Percentiles rank a stretch among this genome's conserved stretches.
Conservation (phyloP, 495 filamentous ascomycete species). For the Xylaria castorea region DNA sequence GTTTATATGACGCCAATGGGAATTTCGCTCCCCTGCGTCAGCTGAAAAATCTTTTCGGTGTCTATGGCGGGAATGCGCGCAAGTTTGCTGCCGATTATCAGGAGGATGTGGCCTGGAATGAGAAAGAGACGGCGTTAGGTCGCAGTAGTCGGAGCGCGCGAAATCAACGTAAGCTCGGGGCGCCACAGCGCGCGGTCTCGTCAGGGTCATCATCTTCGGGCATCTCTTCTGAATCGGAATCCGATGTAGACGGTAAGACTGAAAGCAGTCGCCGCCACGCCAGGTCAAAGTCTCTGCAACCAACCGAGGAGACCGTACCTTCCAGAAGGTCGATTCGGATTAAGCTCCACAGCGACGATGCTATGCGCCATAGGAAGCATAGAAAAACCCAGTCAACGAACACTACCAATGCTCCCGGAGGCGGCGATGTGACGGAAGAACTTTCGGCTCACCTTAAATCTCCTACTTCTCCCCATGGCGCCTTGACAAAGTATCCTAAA, state of each 20-base stretch:
- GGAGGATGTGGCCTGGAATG: slow-evolving; percentile 41
- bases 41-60: slow-evolving; percentile 63
- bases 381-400: slow-evolving; percentile 55
- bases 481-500: slow-evolving; percentile 87
- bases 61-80: slow-evolving; percentile 44
- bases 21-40: slow-evolving; percentile 74
- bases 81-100: slow-evolving; percentile 49
- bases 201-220: slow-evolving; percentile 66
- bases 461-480: slow-evolving; percentile 81
- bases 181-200: slow-evolving; percentile 52
- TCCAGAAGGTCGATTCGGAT: slow-evolving; percentile 85
- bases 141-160: slow-evolving; percentile 24
- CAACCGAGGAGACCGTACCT: slow-evolving; percentile 66
- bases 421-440: slow-evolving; percentile 40
- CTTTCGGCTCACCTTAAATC: slow-evolving; percentile 76
- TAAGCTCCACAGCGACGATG: slow-evolving; percentile 86
- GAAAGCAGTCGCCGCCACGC: slow-evolving; percentile 49
- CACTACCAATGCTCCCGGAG: slow-evolving; percentile 38
- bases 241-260: slow-evolving; percentile 48
- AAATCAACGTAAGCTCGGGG: slow-evolving; percentile 34
- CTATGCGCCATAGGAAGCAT: slow-evolving; percentile 66
- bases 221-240: slow-evolving; percentile 66
- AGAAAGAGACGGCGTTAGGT: slow-evolving; percentile 36
- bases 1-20: slow-evolving; percentile 80
- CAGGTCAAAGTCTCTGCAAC: slow-evolving; percentile 61